phyloP scores from a whole-genome alignment of 495 filamentous ascomycete genomes.

The Hypoxylon rickii region DNA sequence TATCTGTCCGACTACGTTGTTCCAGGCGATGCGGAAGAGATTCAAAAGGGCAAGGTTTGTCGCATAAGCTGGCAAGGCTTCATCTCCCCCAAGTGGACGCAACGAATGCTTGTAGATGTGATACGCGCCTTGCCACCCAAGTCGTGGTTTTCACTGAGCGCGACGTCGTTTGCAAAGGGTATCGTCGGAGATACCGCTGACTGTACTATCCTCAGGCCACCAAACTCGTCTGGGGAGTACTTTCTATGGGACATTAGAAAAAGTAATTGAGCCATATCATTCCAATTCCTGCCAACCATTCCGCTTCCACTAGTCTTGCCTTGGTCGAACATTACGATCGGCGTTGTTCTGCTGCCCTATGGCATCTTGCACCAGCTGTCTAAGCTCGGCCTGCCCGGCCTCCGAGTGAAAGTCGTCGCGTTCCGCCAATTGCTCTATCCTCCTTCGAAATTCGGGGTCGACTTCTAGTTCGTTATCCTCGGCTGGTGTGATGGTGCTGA shows the following conservation, averaged over 20 bases:
- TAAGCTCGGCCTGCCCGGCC: conserved; percentile 69
- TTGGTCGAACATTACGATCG: conserved; percentile 65
- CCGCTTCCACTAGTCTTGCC: conserved; percentile 52
- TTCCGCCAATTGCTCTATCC: conserved; percentile 77
- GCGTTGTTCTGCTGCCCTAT: conserved; percentile 57
- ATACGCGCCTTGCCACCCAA: conserved; percentile 47
- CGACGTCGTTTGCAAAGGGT: conserved; percentile 51
- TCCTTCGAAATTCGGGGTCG: conserved; percentile 72
- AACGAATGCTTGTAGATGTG: conserved; percentile 45
- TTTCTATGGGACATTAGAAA: conserved; percentile 58
- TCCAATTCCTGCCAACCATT: conserved; percentile 6
- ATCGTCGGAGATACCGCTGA: conserved; percentile 48
- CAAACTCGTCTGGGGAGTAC: conserved; percentile 51
- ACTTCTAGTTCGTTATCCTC: conserved; percentile 59
- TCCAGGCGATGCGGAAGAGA: conserved; percentile 49
- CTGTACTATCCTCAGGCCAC: conserved; percentile 52
- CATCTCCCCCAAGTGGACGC: conserved; percentile 52
- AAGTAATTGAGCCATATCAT: conserved; percentile 43
- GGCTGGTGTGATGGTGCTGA: conserved; percentile 68
- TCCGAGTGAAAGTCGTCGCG: conserved; percentile 73
- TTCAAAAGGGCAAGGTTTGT: conserved; percentile 41
- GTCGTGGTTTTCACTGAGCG: conserved; percentile 55
- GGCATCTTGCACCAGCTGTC: conserved; percentile 71
- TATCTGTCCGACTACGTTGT: conserved; percentile 82
- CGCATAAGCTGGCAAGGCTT: conserved; percentile 61